Percentiles rank a stretch among this genome's conserved stretches.
phyloP scores from a whole-genome alignment of 2,329 filamentous ascomycete genomes.

The Cercospora sojina region DNA sequence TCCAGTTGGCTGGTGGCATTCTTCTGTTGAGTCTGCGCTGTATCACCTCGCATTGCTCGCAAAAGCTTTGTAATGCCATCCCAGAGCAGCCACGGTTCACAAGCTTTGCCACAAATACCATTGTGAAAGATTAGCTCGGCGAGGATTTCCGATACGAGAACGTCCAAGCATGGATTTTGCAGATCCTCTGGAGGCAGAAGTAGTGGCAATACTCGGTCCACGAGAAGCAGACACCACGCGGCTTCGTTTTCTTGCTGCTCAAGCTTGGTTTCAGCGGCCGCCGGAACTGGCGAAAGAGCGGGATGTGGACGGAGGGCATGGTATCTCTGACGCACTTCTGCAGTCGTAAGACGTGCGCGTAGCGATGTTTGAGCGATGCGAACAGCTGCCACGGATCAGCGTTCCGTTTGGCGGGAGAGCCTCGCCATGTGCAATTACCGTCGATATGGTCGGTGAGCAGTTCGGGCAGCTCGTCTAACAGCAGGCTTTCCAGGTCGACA shows the following conservation, averaged over 20 bases:
- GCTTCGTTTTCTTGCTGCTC: slow-evolving; percentile 75
- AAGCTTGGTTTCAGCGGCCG: slow-evolving; percentile 36
- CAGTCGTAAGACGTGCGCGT: slow-evolving; percentile 5
- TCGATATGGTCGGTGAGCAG: slow-evolving; percentile 76
- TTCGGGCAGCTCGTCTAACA: slow-evolving; percentile 84
- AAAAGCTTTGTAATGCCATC: slow-evolving; percentile 75
- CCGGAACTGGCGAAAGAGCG: slow-evolving; percentile 73
- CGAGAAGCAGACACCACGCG: slow-evolving; percentile 83
- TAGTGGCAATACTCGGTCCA: slow-evolving; percentile 75
- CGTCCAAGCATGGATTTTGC: slow-evolving; percentile 79
- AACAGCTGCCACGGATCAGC: slow-evolving; percentile 30
- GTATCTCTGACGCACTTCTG: slow-evolving; percentile 50
- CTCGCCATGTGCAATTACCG: slow-evolving; percentile 53
- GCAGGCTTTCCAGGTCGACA: slow-evolving; percentile 76
- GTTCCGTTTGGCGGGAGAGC: slow-evolving; percentile 19
- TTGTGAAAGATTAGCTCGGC: slow-evolving; percentile 88
- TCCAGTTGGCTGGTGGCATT: slow-evolving; percentile 46
- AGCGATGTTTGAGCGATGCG: slow-evolving; percentile 19
- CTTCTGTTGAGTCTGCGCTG: slow-evolving; percentile 7
- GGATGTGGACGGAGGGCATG: slow-evolving; percentile 81
- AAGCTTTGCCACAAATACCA: slow-evolving; percentile 73
- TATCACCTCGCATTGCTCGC: slow-evolving; percentile 39
- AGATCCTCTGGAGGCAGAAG: slow-evolving; percentile 90
- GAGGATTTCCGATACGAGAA: slow-evolving; percentile 81
- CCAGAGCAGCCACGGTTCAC: slow-evolving; percentile 86